Base-by-base conservation (phyloP, 78 protist genomes). In the Dictyostelium intermedium region DNA sequence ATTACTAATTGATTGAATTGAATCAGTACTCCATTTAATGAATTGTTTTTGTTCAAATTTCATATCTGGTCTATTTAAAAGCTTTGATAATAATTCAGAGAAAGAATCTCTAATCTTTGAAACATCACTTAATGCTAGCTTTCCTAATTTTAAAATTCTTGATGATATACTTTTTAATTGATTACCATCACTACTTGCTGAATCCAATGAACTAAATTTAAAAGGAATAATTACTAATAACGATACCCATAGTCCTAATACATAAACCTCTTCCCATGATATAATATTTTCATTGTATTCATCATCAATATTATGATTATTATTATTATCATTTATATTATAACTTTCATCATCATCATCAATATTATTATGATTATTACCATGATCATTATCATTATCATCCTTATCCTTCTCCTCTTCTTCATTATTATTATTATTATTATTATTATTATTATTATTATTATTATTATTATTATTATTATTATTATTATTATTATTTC, bases 181-280 rank as follows among this genome's bases (percentile, higher is more conserved):
- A 30, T 11, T 11, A 11, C 18, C 74, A 6, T 27, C 39, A 27
- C 66, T 91, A 53, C 32, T 9, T 23, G 18, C 60, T 0, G 97
- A 91, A 95, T 98, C 99, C 18, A 98, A 41, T 35, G 96, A 45
- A 11, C 35, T 23, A 73, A 98, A 91, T 50, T 91, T 97, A 83
- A 98, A 98, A 14, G 99, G 99, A 18, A 97, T 80, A 34, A 97
- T 84, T 27, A 98, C 96, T 23, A 98, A 50, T 85, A 98, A 78
- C 50, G 98, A 91, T 7, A 98, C 83, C 99, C 99, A 98, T 14
- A 98, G 94, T 50, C 97, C 73, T 9, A 98, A 47, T 8, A 92
- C 74, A 97, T 98, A 98, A 16, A 98, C 79, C 60, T 94, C 85
- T 74, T 98, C 96, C 99, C 99, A 98, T n/a, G 39, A 9, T 25